phyloP scores from a whole-genome alignment of 345 rosid genomes.

The Rhodomyrtus tomentosa region DNA sequence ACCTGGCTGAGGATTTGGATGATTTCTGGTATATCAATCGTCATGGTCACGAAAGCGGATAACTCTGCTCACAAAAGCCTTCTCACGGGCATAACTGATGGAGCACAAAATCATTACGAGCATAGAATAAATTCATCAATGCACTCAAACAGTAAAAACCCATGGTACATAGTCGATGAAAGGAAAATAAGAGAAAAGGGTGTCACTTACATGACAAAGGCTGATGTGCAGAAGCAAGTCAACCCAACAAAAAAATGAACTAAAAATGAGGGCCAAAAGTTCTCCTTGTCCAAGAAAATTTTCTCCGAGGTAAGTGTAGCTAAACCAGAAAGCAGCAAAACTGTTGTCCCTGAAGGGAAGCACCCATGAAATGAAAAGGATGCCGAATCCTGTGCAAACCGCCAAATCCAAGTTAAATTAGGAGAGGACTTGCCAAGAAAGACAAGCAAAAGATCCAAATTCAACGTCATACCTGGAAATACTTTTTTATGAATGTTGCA shows the following conservation, averaged over 20 bases:
- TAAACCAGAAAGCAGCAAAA: constrained; percentile 47
- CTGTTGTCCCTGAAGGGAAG: constrained; percentile 73
- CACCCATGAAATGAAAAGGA: constrained; percentile 55
- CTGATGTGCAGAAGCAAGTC: constrained; percentile 38
- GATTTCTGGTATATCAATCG: not conserved
- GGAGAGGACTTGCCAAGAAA: not conserved
- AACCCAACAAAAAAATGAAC: not conserved
- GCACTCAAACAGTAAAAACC: not conserved
- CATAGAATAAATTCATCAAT: not conserved
- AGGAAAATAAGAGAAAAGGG: not conserved
- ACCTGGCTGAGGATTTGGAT: not conserved
- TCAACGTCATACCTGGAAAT: constrained; percentile 55
- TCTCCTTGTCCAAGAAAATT: constrained; percentile 38
- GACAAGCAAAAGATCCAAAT: not conserved
- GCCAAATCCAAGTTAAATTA: not conserved
- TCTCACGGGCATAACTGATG: not conserved
- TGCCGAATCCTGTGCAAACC: constrained; percentile 36
- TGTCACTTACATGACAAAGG: constrained; percentile 53
- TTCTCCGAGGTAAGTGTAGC: constrained; percentile 53
- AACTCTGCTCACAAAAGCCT: not conserved
- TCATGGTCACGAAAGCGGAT: not conserved
- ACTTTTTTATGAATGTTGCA: constrained; percentile 49
- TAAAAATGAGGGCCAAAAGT: constrained; percentile 41
- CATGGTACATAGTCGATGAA: not conserved
- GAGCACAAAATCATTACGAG: not conserved